Conservation (phyloP, 495 filamentous ascomycete species). For the Glarea lozoyensis region DNA sequence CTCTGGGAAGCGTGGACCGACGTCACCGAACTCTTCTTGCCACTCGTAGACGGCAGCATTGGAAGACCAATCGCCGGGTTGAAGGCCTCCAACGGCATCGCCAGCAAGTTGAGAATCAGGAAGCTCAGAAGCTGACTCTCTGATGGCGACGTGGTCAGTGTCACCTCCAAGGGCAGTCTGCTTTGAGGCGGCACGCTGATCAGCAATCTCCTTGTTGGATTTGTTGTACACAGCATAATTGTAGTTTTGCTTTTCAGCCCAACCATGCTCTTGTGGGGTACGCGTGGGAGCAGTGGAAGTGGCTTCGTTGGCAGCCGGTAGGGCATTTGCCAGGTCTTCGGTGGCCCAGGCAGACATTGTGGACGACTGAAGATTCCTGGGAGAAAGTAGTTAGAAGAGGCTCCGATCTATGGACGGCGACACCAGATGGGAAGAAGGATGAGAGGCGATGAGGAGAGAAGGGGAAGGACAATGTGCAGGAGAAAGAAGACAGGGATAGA, state of each 20-base stretch:
- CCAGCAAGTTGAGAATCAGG: not conserved
- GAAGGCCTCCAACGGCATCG: conserved; percentile 7
- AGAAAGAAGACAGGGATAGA: too few species aligned
- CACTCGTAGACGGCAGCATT: conserved; percentile 69
- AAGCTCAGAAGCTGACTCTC: not conserved
- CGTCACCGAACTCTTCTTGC: conserved; percentile 75
- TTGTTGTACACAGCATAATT: conserved; percentile 42
- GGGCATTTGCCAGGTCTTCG: conserved; percentile 23
- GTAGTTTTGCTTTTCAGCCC: conserved; percentile 42
- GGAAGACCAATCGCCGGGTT: conserved; percentile 38
- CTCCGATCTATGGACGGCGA: not conserved
- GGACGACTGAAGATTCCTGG: not conserved
- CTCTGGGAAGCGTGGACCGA: conserved; percentile 57
- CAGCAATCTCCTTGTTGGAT: conserved; percentile 14
- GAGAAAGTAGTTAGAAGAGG: not conserved
- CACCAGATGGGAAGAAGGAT: not conserved
- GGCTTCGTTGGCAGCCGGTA: conserved; percentile 12
- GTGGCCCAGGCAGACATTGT: conserved; percentile 23
- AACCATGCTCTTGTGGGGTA: conserved; percentile 30
- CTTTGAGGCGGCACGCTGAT: conserved; percentile 9
- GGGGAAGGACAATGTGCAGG: not conserved
- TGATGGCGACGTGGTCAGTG: conserved; percentile 4
- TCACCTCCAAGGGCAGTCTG: conserved; percentile 23
- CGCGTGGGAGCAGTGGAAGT: conserved; percentile 20
- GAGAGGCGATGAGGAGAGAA: not conserved